These are phyloP conservation scores for Ogataea paradorogensis DNA, from an alignment of 805 yeast genomes.

Conservation along the genomic window DNA sequence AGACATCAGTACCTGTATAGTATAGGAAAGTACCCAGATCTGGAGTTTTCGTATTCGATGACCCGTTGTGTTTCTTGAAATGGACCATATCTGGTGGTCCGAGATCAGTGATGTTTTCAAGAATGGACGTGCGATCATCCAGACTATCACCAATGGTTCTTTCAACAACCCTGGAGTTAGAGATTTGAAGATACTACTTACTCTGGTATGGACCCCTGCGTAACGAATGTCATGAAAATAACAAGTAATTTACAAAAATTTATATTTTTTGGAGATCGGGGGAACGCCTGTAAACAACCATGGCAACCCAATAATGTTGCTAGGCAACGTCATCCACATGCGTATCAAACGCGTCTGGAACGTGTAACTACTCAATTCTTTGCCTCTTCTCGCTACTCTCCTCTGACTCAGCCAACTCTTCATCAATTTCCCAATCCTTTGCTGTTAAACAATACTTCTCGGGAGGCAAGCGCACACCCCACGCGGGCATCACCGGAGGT, in stretches of 20 bases:
- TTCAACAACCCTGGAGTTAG: constrained; percentile 49
- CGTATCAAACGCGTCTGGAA: no score
- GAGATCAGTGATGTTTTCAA: constrained; percentile 57
- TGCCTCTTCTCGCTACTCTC: neutral
- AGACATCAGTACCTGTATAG: constrained; percentile 72
- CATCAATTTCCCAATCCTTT: constrained; percentile 62
- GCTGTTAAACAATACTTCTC: constrained; percentile 95
- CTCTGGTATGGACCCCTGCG: constrained; percentile 67
- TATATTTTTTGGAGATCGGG: neutral
- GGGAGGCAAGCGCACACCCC: constrained; percentile 94
- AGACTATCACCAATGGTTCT: constrained; percentile 47
- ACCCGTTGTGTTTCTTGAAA: constrained; percentile 38
- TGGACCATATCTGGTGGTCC: constrained; percentile 72
- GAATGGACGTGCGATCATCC: constrained; percentile 59
- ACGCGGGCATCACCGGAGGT: constrained; percentile 87
- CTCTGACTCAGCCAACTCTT: constrained; percentile 39
- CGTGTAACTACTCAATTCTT: neutral
- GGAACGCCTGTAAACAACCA: no score
- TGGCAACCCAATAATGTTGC: no score
- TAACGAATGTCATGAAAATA: constrained; percentile 35
- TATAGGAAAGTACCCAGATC: constrained; percentile 71
- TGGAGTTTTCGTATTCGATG: constrained; percentile 35
- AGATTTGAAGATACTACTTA: constrained; percentile 28
- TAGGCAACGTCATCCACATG: no score
- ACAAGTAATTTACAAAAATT: constrained; percentile 8